Base-by-base conservation (phyloP, 176 grass and related monocot genomes). In the Avena eriantha region DNA sequence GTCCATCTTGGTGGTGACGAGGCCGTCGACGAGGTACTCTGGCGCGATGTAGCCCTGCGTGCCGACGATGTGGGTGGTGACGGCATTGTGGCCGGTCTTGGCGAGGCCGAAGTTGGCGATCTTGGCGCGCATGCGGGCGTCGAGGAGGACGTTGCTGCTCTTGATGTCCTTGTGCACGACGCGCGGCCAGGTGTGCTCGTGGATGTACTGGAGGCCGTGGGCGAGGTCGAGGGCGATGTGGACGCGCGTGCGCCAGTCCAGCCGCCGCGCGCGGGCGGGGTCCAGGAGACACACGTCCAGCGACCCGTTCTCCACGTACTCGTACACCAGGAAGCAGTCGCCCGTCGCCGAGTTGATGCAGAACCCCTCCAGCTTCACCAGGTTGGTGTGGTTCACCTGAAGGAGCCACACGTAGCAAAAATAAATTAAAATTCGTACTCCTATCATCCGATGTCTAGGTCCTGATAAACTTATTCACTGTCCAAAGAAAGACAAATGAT, bases 81-180 rank as follows among this genome's bases (percentile, higher is more conserved):
- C 90, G 24, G 97, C 94, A 88, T 99, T 99, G 86, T 86, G 79
- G 63, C 97, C 97, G 58, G 97, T 87, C 87, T 92, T 96, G 87
- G 97, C 97, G 82, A 99, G 97, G 23, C 97, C 97, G 73, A 99
- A 99, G 92, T 99, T 99, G 76, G 97, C 97, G 70, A 99, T 96
- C 94, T 99, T 99, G 84, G 94, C 97, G 82, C 63, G 87, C 70
- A 99, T 85, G 69, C 59, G 69, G 48, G 16, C 87, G 87, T 99
- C 97, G 18, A 99, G 90, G 53, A 99, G 82, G 72, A 99, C 87
- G 86, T 99, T 99, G 89, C 94, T 99, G 86, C 87, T 90, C 87
- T 99, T 99, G 89, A 99, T 87, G 92, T 99, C 97, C 87, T 99
- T 99, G 90, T 99, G 97, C 80, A 99, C 97, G 26, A 99, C 97